These are phyloP conservation scores for Tricharina praecox DNA, from an alignment of 495 filamentous ascomycete species.

Conservation along the genomic window DNA sequence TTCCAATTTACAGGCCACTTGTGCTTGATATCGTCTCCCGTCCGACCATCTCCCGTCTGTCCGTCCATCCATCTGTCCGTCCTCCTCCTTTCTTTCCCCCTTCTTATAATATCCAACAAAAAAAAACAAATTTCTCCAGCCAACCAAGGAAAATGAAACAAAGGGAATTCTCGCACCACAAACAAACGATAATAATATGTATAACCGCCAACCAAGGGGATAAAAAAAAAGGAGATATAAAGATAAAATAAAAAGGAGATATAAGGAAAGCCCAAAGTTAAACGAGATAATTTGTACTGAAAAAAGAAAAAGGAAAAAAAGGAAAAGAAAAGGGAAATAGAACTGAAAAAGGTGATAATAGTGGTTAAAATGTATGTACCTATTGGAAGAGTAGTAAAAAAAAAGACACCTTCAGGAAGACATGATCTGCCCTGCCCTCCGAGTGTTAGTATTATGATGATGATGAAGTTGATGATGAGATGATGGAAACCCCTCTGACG, in stretches of 20 bases:
- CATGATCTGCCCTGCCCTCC: neutral
- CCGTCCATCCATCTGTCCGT: too few relatives aligned
- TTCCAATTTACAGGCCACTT: too few relatives aligned
- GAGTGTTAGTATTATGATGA: neutral
- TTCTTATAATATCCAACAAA: too few relatives aligned
- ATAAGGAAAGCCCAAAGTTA: neutral
- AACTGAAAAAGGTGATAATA: neutral
- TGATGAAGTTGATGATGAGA: neutral
- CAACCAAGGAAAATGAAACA: too few relatives aligned
- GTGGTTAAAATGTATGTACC: neutral
- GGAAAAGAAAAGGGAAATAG: too few relatives aligned
- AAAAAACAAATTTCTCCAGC: too few relatives aligned
- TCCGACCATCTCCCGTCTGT: too few relatives aligned
- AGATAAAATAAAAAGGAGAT: neutral
- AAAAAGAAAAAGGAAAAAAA: constrained; percentile 1
- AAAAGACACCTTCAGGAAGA: neutral
- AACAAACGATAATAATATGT: too few relatives aligned
- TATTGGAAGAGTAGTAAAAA: neutral
- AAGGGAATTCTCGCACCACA: too few relatives aligned
- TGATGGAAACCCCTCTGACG: neutral
- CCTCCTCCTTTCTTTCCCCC: too few relatives aligned
- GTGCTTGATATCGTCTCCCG: too few relatives aligned
- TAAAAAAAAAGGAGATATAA: neutral
- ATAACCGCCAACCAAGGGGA: neutral
- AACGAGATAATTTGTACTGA: neutral